Percentiles rank a stretch among this genome's conserved stretches.
Evolutionary conservation across 2,329 filamentous ascomycete genomes (phyloP).

Genomic region (Pestalotiopsis sp.): DNA sequence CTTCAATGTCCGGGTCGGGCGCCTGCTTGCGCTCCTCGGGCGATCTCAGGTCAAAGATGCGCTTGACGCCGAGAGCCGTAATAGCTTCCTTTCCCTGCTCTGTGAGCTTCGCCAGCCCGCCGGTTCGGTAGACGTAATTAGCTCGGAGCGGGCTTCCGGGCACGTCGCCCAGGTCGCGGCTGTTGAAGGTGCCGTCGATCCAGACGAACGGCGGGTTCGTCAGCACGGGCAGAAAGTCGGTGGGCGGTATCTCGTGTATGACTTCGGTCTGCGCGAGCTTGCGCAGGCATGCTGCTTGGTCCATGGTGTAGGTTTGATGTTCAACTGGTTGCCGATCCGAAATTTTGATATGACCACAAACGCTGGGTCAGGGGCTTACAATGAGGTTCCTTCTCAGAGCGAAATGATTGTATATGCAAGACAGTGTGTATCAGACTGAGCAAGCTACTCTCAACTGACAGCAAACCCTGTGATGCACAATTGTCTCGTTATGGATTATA

Average conservation of each 20-base stretch:
- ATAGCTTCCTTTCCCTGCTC: conserved; percentile 41
- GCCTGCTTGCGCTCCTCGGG: conserved; percentile 41
- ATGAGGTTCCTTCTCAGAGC: too few species aligned
- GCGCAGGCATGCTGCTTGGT: conserved; percentile 32
- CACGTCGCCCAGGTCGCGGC: conserved; percentile 52
- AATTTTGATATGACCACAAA: not conserved
- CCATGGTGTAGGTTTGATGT: conserved; percentile 22
- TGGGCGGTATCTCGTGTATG: conserved; percentile 38
- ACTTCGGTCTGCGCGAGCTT: conserved; percentile 46
- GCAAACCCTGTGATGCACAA: too few species aligned
- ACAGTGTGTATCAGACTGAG: too few species aligned
- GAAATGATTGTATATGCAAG: too few species aligned
- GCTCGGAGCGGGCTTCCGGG: conserved; percentile 42
- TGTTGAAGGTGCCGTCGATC: conserved; percentile 52
- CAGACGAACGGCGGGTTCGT: conserved; percentile 48
- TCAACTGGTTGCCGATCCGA: not conserved
- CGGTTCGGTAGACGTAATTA: conserved; percentile 49
- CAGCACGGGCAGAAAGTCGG: conserved; percentile 39
- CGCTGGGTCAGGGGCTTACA: too few species aligned
- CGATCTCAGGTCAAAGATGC: conserved; percentile 56
- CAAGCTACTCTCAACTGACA: too few species aligned
- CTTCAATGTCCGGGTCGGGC: conserved; percentile 48
- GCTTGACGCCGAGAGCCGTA: conserved; percentile 39
- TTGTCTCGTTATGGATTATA: too few species aligned
- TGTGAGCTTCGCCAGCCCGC: conserved; percentile 41